These are phyloP conservation scores for Fusarium globosum DNA, from an alignment of 2,329 filamentous ascomycete genomes.

Conservation along the genomic window DNA sequence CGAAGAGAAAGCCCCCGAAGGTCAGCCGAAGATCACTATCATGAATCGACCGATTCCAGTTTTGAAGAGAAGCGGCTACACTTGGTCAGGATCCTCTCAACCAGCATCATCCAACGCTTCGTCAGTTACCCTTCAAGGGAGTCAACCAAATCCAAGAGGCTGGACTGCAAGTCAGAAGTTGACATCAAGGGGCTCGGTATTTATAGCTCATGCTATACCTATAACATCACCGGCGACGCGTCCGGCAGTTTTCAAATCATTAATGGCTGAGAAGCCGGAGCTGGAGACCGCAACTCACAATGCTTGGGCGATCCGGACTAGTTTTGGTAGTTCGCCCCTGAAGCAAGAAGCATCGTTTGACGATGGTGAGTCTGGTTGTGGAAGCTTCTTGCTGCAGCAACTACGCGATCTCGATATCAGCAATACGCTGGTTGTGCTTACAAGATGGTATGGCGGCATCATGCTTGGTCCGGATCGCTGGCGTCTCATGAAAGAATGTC, in stretches of 20 bases:
- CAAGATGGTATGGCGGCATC: conserved; percentile 71
- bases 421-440: conserved; percentile 68
- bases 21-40: conserved; percentile 78
- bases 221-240: conserved; percentile 56
- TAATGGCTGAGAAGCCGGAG: conserved; percentile 61
- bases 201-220: conserved; percentile 63
- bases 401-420: conserved; percentile 63
- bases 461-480: conserved; percentile 72
- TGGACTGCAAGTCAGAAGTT: conserved; percentile 66
- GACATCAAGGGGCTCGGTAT: conserved; percentile 65
- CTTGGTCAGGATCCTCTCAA: conserved; percentile 47
- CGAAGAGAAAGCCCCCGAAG: conserved; percentile 77
- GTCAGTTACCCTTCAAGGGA: conserved; percentile 26
- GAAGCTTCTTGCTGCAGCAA: conserved; percentile 65
- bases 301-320: conserved; percentile 60
- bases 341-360: conserved; percentile 66
- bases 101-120: conserved; percentile 30
- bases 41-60: conserved; percentile 80
- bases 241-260: conserved; percentile 56
- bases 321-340: conserved; percentile 52
- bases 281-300: conserved; percentile 69
- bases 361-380: conserved; percentile 71
- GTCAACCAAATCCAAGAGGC: conserved; percentile 39
- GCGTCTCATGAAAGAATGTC: conserved; percentile 69
- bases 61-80: conserved; percentile 81